These are phyloP conservation scores for Fusarium staphyleae DNA, from an alignment of 2,329 filamentous ascomycete species.

Conservation along the genomic window DNA sequence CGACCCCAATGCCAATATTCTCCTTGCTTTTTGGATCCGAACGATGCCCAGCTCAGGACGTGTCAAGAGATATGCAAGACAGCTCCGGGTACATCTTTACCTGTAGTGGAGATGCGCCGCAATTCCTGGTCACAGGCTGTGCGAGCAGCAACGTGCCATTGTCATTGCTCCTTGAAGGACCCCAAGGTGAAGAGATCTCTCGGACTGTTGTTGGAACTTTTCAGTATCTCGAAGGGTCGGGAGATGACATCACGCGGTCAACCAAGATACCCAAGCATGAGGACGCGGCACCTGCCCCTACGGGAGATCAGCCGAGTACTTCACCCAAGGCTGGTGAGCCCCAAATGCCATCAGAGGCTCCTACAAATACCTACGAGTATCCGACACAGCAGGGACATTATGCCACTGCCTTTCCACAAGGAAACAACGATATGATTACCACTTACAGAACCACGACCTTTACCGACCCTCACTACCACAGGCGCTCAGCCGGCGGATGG, in stretches of 20 bases:
- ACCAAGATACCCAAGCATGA: slow-evolving; percentile 49
- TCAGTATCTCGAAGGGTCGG: slow-evolving; percentile 61
- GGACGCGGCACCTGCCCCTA: slow-evolving; percentile 46
- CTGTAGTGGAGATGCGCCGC: slow-evolving; percentile 75
- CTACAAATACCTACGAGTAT: slow-evolving; percentile 57
- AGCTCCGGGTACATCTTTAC: slow-evolving; percentile 71
- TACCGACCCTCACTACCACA: slow-evolving; percentile 57
- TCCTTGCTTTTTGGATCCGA: slow-evolving; percentile 81
- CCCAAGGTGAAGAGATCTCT: slow-evolving; percentile 61
- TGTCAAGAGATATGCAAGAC: slow-evolving; percentile 67
- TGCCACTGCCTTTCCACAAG: slow-evolving; percentile 49
- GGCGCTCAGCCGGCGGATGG: slow-evolving; percentile 50
- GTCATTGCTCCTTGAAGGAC: slow-evolving; percentile 60
- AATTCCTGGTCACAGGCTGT: slow-evolving; percentile 59
- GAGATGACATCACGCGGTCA: slow-evolving; percentile 51
- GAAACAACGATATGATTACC: slow-evolving; percentile 61
- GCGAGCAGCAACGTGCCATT: slow-evolving; percentile 60
- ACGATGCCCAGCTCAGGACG: slow-evolving; percentile 65
- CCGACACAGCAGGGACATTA: slow-evolving; percentile 53
- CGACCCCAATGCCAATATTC: slow-evolving; percentile 62
- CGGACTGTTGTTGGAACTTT: slow-evolving; percentile 56
- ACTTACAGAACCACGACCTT: slow-evolving; percentile 62
- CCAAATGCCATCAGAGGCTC: slow-evolving; percentile 47
- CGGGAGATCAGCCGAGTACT: slow-evolving; percentile 49
- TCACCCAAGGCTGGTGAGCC: slow-evolving; percentile 54